Base-by-base conservation (phyloP, 805 yeast genomes). In the Myxozyma neotropica region DNA sequence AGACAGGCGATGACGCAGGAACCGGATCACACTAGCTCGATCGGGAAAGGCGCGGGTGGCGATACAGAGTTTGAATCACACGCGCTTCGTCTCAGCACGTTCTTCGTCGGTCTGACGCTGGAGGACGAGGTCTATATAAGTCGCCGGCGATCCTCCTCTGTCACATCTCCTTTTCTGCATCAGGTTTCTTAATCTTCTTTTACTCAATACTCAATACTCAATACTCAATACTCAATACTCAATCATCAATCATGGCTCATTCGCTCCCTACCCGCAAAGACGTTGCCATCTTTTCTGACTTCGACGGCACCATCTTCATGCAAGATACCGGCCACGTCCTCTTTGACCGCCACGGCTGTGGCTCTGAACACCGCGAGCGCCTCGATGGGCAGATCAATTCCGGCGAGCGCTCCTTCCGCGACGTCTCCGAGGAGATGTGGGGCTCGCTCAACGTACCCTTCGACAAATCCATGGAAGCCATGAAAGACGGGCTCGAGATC, bases 311-410 rank as follows among this genome's bases (percentile, higher is more conserved):
- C 45, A 76, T 77, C 51, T 77, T 77, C 67, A 70, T 73, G 53
- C 80, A 77, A 66, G 80, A 77, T 59, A 76, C 80, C 19, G 80
- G 80, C 55, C 80, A 77, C 56, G 73, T 77, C n/a, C 70, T 77
- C 57, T 77, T 77, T 57, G 80, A 77, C 68, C 64, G 71, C 56
- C 74, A 69, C 58, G 80, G 80, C 53, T 75, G 79, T 52, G 80
- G 80, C 17, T 58, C 69, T 13, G 75, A 70, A 62, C 61, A 65
- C 49, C 73, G 80, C 43, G 70, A 69, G 64, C 64, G 68, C 54
- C 70, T 77, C 44, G 80, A 76, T 65, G 56, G 64, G 44, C 67
- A 73, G 26, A 77, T 77, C 58, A 76, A 75, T 59, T 69, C 73
- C 31, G 74, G 77, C 35, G 67, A 68, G 47, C 65, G 68, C 31